These are phyloP conservation scores for Leccinum boreale DNA, from an alignment of 768 basidiomycete genomes.

Conservation along the genomic window DNA sequence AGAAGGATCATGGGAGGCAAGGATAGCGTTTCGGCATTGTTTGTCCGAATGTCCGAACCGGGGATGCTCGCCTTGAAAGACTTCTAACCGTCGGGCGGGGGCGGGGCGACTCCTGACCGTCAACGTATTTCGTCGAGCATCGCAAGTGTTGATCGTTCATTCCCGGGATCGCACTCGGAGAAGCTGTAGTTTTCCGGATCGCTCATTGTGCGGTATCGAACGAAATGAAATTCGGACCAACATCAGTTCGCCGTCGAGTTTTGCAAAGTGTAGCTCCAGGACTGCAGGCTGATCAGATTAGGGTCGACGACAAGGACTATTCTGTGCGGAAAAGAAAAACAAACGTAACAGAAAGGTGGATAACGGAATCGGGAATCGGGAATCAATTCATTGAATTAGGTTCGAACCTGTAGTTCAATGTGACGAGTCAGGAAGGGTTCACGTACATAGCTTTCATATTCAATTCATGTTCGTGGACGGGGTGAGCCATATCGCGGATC, in stretches of 20 bases:
- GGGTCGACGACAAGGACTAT: constrained; percentile 81
- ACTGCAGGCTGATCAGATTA: constrained; percentile 44
- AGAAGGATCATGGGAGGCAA: background rate
- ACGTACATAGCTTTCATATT: constrained; percentile 67
- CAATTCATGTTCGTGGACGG: constrained; percentile 55
- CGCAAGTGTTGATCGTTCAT: constrained; percentile 71
- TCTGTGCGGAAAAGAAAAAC: constrained; percentile 32
- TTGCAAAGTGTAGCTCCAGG: background rate
- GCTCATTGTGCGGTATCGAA: constrained; percentile 50
- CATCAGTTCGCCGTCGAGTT: constrained; percentile 2
- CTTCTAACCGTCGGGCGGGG: constrained; percentile 74
- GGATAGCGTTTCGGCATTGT: background rate
- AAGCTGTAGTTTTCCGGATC: constrained; percentile 61
- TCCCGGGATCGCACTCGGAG: constrained; percentile 51
- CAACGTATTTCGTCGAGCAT: constrained; percentile 54
- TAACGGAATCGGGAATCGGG: background rate
- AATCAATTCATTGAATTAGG: constrained; percentile 1
- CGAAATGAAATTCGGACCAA: background rate
- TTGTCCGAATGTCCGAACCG: background rate
- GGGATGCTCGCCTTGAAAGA: constrained; percentile 41
- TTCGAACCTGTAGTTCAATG: constrained; percentile 12
- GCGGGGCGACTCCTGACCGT: constrained; percentile 40
- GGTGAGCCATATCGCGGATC: constrained; percentile 65
- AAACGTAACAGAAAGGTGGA: constrained; percentile 7
- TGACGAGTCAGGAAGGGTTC: constrained; percentile 5